phyloP scores from a whole-genome alignment of 495 filamentous ascomycete species.

The Penicillium tannophilum region DNA sequence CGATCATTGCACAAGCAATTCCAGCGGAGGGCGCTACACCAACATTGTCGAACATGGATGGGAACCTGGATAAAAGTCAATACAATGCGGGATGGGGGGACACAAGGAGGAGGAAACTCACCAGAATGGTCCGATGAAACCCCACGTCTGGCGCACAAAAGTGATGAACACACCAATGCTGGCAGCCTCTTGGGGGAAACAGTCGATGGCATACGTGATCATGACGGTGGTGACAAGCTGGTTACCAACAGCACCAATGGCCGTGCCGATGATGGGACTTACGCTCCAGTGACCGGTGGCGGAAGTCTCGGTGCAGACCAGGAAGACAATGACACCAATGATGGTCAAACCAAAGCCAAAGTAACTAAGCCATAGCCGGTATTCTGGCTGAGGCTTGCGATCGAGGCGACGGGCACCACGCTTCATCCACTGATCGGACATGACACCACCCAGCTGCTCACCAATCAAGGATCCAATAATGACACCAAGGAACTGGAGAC shows the following conservation, averaged over 20 bases:
- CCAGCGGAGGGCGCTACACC: constrained; percentile 46
- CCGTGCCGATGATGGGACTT: constrained; percentile 52
- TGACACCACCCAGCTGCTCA: constrained; percentile 56
- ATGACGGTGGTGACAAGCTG: constrained; percentile 60
- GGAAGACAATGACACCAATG: constrained; percentile 53
- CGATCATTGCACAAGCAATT: constrained; percentile 42
- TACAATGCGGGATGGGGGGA: background rate
- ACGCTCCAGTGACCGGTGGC: constrained; percentile 50
- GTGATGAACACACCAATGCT: constrained; percentile 60
- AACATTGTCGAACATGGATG: constrained; percentile 50
- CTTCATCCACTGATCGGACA: constrained; percentile 56
- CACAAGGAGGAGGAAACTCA: constrained; percentile 19
- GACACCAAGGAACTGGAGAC: constrained; percentile 57
- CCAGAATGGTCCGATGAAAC: constrained; percentile 62
- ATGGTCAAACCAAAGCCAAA: constrained; percentile 50
- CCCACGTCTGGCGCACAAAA: constrained; percentile 56
- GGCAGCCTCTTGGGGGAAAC: constrained; percentile 48
- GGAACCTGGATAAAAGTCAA: constrained; percentile 33
- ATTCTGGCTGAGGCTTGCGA: constrained; percentile 41
- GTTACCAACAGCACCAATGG: constrained; percentile 54
- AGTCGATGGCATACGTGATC: constrained; percentile 60
- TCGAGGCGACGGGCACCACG: constrained; percentile 23
- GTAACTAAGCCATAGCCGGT: constrained; percentile 57
- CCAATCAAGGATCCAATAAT: constrained; percentile 60
- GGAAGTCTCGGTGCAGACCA: constrained; percentile 44